Conservation (phyloP, 192 early-diverging fungal genomes). For the Mortierella alpina region DNA sequence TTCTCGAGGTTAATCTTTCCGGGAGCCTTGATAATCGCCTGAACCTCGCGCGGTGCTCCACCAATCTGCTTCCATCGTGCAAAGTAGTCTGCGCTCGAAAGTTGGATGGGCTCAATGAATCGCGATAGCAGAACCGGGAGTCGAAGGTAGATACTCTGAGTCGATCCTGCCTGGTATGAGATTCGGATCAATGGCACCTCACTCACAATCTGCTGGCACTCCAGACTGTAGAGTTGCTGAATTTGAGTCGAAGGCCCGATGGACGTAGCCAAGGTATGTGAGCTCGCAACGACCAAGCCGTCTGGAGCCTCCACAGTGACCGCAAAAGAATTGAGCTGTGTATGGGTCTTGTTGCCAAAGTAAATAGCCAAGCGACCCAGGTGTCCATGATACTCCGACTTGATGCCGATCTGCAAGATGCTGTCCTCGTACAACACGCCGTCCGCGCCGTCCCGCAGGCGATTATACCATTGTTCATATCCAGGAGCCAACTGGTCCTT, state of each 20-base stretch:
- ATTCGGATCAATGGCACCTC: constrained; percentile 76
- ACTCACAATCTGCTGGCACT: constrained; percentile 71
- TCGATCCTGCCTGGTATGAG: constrained; percentile 71
- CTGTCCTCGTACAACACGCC: constrained; percentile 94
- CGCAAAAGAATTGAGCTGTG: constrained; percentile 70
- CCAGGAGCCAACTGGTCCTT: constrained; percentile 61
- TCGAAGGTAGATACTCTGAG: constrained; percentile 65
- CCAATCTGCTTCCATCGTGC: constrained; percentile 96
- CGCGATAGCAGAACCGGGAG: constrained; percentile 87
- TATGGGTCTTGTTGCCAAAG: constrained; percentile 87
- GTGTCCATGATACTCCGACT: constrained; percentile 92
- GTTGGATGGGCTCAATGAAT: constrained; percentile 86
- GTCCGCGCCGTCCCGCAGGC: constrained; percentile 76
- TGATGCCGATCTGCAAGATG: constrained; percentile 90
- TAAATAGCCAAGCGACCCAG: constrained; percentile 92
- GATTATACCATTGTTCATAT: constrained; percentile 65
- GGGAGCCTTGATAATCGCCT: constrained; percentile 74
- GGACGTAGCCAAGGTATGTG: constrained; percentile 68
- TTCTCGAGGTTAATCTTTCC: constrained; percentile 65
- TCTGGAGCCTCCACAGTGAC: constrained; percentile 66
- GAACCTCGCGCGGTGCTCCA: constrained; percentile 83
- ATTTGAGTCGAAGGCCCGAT: constrained; percentile 78
- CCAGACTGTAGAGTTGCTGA: constrained; percentile 86
- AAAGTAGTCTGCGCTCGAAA: constrained; percentile 86
- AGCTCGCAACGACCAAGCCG: constrained; percentile 59